These are phyloP conservation scores for Exophiala oligosperma DNA, from an alignment of 2,329 filamentous ascomycete genomes.

Conservation along the genomic window DNA sequence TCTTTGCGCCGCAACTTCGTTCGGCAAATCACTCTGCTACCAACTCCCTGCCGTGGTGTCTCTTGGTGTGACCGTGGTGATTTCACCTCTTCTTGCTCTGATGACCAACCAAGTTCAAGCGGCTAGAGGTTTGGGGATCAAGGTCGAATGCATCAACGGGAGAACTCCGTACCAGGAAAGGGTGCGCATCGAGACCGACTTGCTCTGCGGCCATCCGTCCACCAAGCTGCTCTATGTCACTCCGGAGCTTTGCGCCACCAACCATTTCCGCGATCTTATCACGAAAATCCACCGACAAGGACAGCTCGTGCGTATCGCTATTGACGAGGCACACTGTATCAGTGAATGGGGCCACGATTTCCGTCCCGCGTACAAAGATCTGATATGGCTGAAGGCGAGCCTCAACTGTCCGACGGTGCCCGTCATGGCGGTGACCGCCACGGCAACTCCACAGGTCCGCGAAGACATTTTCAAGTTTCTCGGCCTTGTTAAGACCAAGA, in stretches of 20 bases:
- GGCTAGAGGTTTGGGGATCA: conserved; percentile 70
- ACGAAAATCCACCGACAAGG: conserved; percentile 73
- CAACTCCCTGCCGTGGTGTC: conserved; percentile 88
- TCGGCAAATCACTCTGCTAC: conserved; percentile 92
- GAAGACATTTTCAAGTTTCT: conserved; percentile 79
- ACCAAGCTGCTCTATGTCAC: conserved; percentile 89
- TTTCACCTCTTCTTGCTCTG: conserved; percentile 83
- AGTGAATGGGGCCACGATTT: conserved; percentile 99
- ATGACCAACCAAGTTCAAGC: conserved; percentile 96
- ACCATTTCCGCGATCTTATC: conserved; percentile 74
- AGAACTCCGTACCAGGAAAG: conserved; percentile 68
- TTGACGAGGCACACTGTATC: conserved; percentile 96
- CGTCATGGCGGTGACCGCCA: conserved; percentile 90
- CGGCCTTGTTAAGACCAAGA: conserved; percentile 55
- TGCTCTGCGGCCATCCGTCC: conserved; percentile 82
- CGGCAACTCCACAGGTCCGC: conserved; percentile 77
- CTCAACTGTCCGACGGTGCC: conserved; percentile 73
- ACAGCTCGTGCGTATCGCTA: conserved; percentile 82
- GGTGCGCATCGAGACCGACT: conserved; percentile 71
- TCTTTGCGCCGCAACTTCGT: conserved; percentile 72
- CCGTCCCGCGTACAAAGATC: conserved; percentile 82
- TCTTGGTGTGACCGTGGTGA: conserved; percentile 83
- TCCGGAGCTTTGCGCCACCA: conserved; percentile 78
- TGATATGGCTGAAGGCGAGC: conserved; percentile 79
- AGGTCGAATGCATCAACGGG: conserved; percentile 84